Percentiles rank a stretch among this genome's conserved stretches.
phyloP scores from a whole-genome alignment of 768 basidiomycete genomes.

The Tulasnella sp. region DNA sequence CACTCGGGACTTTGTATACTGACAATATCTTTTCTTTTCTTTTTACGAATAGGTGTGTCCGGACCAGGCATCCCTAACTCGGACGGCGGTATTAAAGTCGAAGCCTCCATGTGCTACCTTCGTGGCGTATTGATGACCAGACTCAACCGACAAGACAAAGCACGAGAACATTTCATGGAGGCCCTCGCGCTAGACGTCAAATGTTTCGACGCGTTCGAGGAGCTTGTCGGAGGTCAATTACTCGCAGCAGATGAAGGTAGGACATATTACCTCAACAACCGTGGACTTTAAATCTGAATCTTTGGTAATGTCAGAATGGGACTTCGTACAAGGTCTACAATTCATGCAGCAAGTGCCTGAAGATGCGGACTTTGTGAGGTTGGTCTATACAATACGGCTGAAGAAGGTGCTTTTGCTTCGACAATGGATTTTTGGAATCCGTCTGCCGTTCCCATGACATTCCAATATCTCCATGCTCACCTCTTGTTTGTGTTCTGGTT shows the following conservation, averaged over 20 bases:
- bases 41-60: slow-evolving; percentile 48
- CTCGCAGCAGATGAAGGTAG: slow-evolving; percentile 90
- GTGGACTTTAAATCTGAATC: slow-evolving; percentile 10
- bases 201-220: slow-evolving; percentile 91
- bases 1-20: background rate
- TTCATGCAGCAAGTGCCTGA: slow-evolving; percentile 76
- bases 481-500: no score
- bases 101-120: slow-evolving; percentile 94
- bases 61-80: slow-evolving; percentile 65
- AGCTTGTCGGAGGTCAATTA: slow-evolving; percentile 86
- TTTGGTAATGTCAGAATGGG: slow-evolving; percentile 61
- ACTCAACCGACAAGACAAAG: slow-evolving; percentile 78
- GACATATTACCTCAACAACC: background rate
- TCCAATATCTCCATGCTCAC: background rate
- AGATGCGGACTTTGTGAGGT: slow-evolving; percentile 81
- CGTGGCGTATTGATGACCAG: slow-evolving; percentile 91
- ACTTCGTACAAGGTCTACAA: slow-evolving; percentile 76
- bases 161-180: slow-evolving; percentile 93
- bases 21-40: background rate
- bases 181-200: slow-evolving; percentile 90
- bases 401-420: slow-evolving; percentile 44
- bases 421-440: background rate
- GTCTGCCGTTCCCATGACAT: no score
- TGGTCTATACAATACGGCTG: slow-evolving; percentile 85
- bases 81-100: slow-evolving; percentile 94